A percentile compares a stretch with the other conserved stretches of the same genome.
Evolutionary conservation across 352 stramenopile genomes (phyloP).

Genomic region (Phytophthora macrochlamydospora): DNA sequence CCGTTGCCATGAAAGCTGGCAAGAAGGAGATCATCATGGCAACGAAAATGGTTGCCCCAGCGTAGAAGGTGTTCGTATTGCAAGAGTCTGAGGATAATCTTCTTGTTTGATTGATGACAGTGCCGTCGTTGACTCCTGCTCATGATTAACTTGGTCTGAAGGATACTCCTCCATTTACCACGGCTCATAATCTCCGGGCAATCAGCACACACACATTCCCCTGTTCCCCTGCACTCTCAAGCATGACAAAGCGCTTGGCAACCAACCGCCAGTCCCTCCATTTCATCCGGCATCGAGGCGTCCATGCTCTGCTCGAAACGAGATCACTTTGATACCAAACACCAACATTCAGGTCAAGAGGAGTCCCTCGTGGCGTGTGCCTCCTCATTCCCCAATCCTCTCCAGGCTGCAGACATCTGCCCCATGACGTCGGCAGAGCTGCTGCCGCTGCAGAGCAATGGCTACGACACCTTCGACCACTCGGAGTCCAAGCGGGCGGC

Average conservation of each 20-base stretch:
- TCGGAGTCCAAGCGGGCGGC: conserved; percentile 18
- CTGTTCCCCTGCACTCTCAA: too few relatives aligned
- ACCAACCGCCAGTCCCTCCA: too few relatives aligned
- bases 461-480: conserved; percentile 39
- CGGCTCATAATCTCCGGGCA: too few relatives aligned
- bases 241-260: too few relatives aligned
- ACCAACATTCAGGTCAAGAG: neutral
- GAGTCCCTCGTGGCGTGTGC: neutral
- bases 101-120: neutral
- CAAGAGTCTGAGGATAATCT: neutral
- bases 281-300: too few relatives aligned
- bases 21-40: neutral
- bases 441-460: conserved; percentile 20
- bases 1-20: neutral
- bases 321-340: too few relatives aligned
- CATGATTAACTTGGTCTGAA: neutral
- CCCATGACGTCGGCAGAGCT: conserved; percentile 16
- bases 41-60: neutral
- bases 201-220: too few relatives aligned
- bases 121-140: neutral
- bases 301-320: neutral
- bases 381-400: conserved; percentile 13
- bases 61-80: too few relatives aligned
- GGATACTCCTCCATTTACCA: too few relatives aligned
- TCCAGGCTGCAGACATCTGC: neutral